Evolutionary conservation across 306 rosid genomes (phyloP).

Genomic region (Lupinus albus): DNA sequence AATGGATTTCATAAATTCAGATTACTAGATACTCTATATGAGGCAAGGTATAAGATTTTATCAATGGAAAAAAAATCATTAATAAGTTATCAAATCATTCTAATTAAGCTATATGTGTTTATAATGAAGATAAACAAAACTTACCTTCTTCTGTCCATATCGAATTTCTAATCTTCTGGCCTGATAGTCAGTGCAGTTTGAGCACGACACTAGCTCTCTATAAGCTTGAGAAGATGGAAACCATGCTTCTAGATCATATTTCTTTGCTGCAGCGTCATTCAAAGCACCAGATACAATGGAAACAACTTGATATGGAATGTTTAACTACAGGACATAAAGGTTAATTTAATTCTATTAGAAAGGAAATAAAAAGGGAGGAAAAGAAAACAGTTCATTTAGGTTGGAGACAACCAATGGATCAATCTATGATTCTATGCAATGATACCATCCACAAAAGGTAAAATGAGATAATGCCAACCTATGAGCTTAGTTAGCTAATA

Average conservation of each 20-base stretch:
- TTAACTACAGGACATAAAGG: slow-evolving; percentile 54
- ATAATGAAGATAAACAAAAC: background rate
- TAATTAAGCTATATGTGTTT: slow-evolving; percentile 15
- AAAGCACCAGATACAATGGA: slow-evolving; percentile 93
- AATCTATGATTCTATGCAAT: background rate
- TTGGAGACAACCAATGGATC: slow-evolving; percentile 23
- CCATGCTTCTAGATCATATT: slow-evolving; percentile 94
- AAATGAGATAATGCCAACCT: background rate
- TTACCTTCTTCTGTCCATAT: slow-evolving; percentile 91
- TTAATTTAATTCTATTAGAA: slow-evolving; percentile 3
- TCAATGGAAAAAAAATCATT: background rate
- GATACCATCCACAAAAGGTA: background rate
- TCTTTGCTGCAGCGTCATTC: slow-evolving; percentile 98
- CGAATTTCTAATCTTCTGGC: slow-evolving; percentile 87
- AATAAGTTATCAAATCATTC: background rate
- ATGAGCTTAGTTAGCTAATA: too few species aligned
- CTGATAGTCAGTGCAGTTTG: slow-evolving; percentile 96
- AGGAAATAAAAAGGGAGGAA: background rate
- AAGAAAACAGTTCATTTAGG: slow-evolving; percentile 20
- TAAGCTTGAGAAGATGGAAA: slow-evolving; percentile 87
- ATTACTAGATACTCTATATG: background rate
- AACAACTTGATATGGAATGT: slow-evolving; percentile 84
- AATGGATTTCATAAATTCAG: slow-evolving; percentile 17
- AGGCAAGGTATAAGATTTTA: background rate
- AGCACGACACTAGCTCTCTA: slow-evolving; percentile 91